Conservation (phyloP, 192 early-diverging fungal species). For the Backusella tuberculispora region DNA sequence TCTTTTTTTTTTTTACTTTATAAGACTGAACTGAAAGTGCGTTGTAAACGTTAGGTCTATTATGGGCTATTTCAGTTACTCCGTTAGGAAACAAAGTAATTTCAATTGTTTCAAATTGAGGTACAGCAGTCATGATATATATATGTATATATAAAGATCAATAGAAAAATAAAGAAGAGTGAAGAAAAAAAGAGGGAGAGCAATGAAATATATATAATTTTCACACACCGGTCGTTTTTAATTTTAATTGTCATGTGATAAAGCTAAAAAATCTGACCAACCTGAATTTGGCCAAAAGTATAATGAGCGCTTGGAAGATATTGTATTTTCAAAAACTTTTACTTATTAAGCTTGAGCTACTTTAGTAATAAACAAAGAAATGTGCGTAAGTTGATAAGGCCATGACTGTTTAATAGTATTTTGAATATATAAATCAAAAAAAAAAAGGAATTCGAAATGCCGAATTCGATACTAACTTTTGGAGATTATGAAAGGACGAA, state of each 20-base stretch:
- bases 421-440: too few relatives aligned
- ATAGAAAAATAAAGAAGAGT: not conserved
- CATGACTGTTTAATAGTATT: too few relatives aligned
- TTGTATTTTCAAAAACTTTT: not conserved
- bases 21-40: constrained; percentile 61
- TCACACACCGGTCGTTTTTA: not conserved
- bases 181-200: not conserved
- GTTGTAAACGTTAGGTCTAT: constrained; percentile 65
- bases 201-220: not conserved
- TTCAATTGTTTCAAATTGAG: constrained; percentile 50
- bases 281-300: not conserved
- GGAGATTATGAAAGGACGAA: too few relatives aligned
- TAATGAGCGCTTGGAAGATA: not conserved
- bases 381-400: too few relatives aligned
- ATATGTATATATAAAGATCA: not conserved
- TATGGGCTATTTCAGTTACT: constrained; percentile 64
- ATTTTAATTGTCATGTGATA: not conserved
- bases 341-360: too few relatives aligned
- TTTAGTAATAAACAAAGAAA: too few relatives aligned
- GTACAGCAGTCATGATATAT: constrained; percentile 11
- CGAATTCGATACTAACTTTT: too few relatives aligned
- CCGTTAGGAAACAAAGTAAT: constrained; percentile 50
- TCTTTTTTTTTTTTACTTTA: constrained; percentile 27
- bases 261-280: constrained; percentile 8
- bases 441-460: too few relatives aligned